A percentile compares a stretch with the other conserved stretches of the same genome.
These are phyloP conservation scores for Pisolithus tinctorius DNA, from an alignment of 768 basidiomycete genomes.

Conservation along the genomic window DNA sequence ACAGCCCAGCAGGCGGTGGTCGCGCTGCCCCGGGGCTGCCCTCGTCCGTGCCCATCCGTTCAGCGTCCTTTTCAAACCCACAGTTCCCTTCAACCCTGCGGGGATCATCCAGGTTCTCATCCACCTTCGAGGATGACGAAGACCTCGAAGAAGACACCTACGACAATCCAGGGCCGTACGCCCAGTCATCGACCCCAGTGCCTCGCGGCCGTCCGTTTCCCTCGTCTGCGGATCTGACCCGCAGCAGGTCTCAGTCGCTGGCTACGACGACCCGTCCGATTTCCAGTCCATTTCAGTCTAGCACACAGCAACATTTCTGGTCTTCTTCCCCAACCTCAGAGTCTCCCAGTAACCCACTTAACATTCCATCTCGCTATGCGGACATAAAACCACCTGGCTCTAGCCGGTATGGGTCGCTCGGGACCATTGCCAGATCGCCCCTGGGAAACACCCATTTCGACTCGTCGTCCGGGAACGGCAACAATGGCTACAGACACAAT, in stretches of 20 bases:
- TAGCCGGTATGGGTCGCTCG: slow-evolving; percentile 62
- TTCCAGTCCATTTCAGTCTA: slow-evolving; percentile 37
- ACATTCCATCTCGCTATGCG: slow-evolving; percentile 50
- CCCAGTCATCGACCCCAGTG: slow-evolving; percentile 35
- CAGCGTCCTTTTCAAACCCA: slow-evolving; percentile 60
- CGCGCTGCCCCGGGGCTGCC: slow-evolving; percentile 20
- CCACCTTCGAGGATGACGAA: slow-evolving; percentile 80
- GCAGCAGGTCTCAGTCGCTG: slow-evolving; percentile 73
- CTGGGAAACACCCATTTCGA: slow-evolving; percentile 41
- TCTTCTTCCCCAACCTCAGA: too few species aligned
- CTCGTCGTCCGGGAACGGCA: slow-evolving; percentile 40
- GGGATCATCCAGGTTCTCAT: slow-evolving; percentile 54
- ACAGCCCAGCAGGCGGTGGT: slow-evolving; percentile 15
- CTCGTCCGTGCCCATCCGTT: slow-evolving; percentile 56
- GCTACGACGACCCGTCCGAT: slow-evolving; percentile 53
- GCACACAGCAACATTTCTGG: too few species aligned
- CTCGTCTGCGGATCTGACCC: slow-evolving; percentile 44
- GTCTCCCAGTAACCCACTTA: slow-evolving; percentile 37
- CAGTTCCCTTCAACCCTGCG: slow-evolving; percentile 64
- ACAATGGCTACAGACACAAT: slow-evolving; percentile 32
- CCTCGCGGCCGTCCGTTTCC: slow-evolving; percentile 54
- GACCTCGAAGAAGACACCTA: slow-evolving; percentile 53
- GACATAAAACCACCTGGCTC: slow-evolving; percentile 56
- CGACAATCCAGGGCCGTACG: slow-evolving; percentile 41
- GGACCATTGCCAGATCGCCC: slow-evolving; percentile 49